Evolutionary conservation across 2,329 filamentous ascomycete genomes (phyloP).

Genomic region (Diplocarpon rosae): DNA sequence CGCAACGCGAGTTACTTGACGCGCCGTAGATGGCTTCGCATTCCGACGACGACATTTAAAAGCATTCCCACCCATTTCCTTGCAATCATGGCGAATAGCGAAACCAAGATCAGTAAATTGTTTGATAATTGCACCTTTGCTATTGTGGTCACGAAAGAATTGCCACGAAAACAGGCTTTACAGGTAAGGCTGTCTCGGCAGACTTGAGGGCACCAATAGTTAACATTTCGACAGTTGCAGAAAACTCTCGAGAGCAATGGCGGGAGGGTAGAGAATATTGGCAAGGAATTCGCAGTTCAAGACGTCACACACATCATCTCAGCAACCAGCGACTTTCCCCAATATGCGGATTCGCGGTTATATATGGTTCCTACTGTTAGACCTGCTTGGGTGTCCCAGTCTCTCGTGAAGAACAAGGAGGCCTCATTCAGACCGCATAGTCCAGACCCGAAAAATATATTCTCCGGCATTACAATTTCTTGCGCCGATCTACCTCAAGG

Average conservation of each 20-base stretch:
- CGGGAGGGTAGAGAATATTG: conserved; percentile 29
- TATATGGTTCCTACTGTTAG: conserved; percentile 77
- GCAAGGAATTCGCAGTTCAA: conserved; percentile 30
- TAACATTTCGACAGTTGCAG: conserved; percentile 13
- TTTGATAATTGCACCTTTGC: conserved; percentile 23
- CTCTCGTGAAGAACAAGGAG: conserved; percentile 56
- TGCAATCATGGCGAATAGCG: conserved; percentile 9
- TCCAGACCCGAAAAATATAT: conserved; percentile 82
- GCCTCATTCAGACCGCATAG: conserved; percentile 76
- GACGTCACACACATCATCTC: conserved; percentile 57
- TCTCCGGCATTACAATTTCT: conserved; percentile 72
- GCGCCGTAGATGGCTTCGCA: too few species aligned
- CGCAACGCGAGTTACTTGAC: too few species aligned
- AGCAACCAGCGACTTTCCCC: conserved; percentile 80
- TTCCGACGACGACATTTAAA: background rate
- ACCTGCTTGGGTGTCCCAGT: conserved; percentile 66
- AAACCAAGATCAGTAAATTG: conserved; percentile 6
- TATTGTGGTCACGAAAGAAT: conserved; percentile 20
- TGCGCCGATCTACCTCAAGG: conserved; percentile 75
- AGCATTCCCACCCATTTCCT: background rate
- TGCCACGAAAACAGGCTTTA: conserved; percentile 11
- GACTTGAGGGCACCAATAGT: background rate
- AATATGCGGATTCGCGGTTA: conserved; percentile 65
- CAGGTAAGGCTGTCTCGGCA: conserved; percentile 13
- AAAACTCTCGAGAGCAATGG: conserved; percentile 24